A percentile compares a stretch with the other conserved stretches of the same genome.
These are phyloP conservation scores for Striga asiatica DNA, from an alignment of 257 asterid species.

Conservation along the genomic window DNA sequence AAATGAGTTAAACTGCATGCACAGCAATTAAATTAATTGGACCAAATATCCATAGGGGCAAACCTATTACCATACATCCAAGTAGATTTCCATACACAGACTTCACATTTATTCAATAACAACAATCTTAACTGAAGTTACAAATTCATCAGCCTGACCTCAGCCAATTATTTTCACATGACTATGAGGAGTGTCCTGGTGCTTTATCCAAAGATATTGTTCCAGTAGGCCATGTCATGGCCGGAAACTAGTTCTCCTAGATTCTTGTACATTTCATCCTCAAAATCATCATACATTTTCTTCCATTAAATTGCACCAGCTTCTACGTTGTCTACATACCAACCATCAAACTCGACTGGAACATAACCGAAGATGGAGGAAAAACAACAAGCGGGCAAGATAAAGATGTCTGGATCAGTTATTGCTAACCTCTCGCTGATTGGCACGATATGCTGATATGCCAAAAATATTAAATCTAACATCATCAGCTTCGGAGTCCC, in stretches of 20 bases:
- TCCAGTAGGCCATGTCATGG: background rate
- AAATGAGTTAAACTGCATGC: background rate
- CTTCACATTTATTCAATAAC: too few species aligned
- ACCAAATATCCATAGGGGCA: background rate
- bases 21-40: too few species aligned
- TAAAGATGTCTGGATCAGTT: background rate
- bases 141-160: too few species aligned
- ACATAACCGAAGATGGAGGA: background rate
- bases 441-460: constrained; percentile 75
- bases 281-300: constrained; percentile 3
- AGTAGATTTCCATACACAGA: too few species aligned
- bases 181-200: background rate
- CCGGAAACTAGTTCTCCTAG: background rate
- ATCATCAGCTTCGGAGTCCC: constrained; percentile 84
- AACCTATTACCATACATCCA: background rate
- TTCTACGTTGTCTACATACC: background rate
- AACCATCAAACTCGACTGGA: too few species aligned
- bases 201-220: background rate
- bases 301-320: background rate
- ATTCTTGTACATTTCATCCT: background rate
- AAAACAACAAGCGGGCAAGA: too few species aligned
- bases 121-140: too few species aligned
- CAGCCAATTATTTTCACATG: background rate
- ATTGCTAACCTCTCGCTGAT: constrained; percentile 71
- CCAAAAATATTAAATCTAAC: constrained; percentile 81